Evolutionary conservation across 768 basidiomycete species (phyloP).

Genomic region (Agrocybe praecox): DNA sequence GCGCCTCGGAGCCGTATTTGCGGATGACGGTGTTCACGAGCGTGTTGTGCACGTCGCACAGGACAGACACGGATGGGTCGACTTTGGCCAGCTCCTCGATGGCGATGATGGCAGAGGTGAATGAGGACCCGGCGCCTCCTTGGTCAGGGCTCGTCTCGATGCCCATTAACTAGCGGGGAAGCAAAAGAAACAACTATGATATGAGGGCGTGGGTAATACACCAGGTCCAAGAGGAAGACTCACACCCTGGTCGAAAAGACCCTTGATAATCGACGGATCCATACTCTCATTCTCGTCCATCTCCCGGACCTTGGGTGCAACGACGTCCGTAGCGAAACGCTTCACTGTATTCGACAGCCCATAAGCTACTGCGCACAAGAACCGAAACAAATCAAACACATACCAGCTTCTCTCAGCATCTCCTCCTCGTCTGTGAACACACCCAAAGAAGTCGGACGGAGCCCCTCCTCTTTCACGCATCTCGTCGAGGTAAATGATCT

Average conservation of each 20-base stretch:
- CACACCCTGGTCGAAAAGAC: slow-evolving; percentile 94
- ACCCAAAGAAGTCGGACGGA: slow-evolving; percentile 61
- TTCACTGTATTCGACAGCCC: slow-evolving; percentile 50
- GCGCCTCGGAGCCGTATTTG: slow-evolving; percentile 80
- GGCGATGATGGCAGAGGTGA: slow-evolving; percentile 93
- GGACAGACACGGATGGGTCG: slow-evolving; percentile 94
- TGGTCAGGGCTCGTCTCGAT: slow-evolving; percentile 88
- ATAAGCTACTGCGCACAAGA: slow-evolving; percentile 1
- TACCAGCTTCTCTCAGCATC: slow-evolving; percentile 91
- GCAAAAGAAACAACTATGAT: slow-evolving; percentile 2
- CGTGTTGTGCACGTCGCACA: slow-evolving; percentile 99
- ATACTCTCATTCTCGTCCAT: slow-evolving; percentile 98
- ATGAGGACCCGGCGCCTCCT: slow-evolving; percentile 88
- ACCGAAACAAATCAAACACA: too few species aligned
- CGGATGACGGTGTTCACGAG: slow-evolving; percentile 95
- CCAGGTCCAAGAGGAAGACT: slow-evolving; percentile 27
- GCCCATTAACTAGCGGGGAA: slow-evolving; percentile 98
- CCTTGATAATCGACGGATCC: slow-evolving; percentile 86
- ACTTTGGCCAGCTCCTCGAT: slow-evolving; percentile 97
- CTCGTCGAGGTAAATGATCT: slow-evolving; percentile 43
- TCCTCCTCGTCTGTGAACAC: slow-evolving; percentile 93
- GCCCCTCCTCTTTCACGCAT: slow-evolving; percentile 27
- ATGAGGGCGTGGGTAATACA: background rate
- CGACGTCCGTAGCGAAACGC: slow-evolving; percentile 87
- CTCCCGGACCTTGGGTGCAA: slow-evolving; percentile 89